phyloP scores from a whole-genome alignment of 2,329 filamentous ascomycete genomes.

The Aureobasidium subglaciale region DNA sequence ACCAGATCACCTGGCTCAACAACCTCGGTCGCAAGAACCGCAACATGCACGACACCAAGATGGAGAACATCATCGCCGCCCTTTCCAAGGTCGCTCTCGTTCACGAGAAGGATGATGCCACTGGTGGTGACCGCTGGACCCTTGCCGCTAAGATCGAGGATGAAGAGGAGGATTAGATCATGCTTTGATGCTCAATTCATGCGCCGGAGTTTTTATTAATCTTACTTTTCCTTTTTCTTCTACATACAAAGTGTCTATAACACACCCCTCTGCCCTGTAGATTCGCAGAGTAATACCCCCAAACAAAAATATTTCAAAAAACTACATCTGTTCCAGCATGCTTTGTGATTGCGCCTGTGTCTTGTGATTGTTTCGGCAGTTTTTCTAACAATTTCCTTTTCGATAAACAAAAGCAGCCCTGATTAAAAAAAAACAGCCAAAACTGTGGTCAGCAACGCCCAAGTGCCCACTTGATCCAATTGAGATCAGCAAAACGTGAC shows the following conservation, averaged over 20 bases:
- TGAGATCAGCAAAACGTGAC: conserved; percentile 4
- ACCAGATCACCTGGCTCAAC: conserved; percentile 52
- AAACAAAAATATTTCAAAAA: conserved; percentile 9
- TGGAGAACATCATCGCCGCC: conserved; percentile 60
- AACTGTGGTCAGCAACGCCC: neutral
- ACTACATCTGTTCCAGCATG: neutral
- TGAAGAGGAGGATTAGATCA: conserved; percentile 41
- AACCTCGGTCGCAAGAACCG: conserved; percentile 58
- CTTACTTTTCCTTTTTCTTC: conserved; percentile 6
- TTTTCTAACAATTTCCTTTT: neutral
- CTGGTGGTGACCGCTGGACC: conserved; percentile 37
- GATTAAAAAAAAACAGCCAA: neutral
- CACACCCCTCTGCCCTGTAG: conserved; percentile 12
- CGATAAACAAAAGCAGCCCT: neutral
- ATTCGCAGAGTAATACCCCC: conserved; percentile 13
- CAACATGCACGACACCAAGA: conserved; percentile 53
- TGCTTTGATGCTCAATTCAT: conserved; percentile 13
- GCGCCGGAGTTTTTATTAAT: conserved; percentile 11
- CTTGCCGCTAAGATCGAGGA: conserved; percentile 38
- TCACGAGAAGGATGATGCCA: conserved; percentile 48
- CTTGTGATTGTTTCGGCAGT: neutral
- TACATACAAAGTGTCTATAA: conserved; percentile 13
- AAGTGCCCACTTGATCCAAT: neutral
- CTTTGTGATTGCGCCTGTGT: neutral
- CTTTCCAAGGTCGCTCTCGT: conserved; percentile 57